These are phyloP conservation scores for Begonia masoniana DNA, from an alignment of 306 rosid genomes.

Conservation along the genomic window DNA sequence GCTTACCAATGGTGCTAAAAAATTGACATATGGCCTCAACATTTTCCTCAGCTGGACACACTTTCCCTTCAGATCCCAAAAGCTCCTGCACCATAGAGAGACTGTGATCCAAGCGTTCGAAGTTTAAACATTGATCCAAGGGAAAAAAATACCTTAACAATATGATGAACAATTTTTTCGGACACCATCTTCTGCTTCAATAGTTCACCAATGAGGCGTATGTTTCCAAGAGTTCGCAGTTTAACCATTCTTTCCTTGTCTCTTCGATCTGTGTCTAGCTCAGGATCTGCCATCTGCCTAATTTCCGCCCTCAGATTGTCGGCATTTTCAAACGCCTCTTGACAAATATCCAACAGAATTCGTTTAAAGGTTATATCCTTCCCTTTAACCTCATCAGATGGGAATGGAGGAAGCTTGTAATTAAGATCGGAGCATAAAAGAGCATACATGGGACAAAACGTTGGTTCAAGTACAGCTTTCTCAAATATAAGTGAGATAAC, in stretches of 20 bases:
- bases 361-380: slow-evolving; percentile 25
- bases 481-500: slow-evolving; percentile 28
- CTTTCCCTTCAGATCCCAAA: slow-evolving; percentile 20
- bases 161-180: slow-evolving; percentile 30
- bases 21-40: slow-evolving; percentile 53
- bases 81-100: slow-evolving; percentile 13
- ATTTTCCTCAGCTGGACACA: slow-evolving; percentile 31
- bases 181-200: slow-evolving; percentile 31
- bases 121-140: no score
- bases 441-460: slow-evolving; percentile 34
- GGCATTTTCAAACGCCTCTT: slow-evolving; percentile 32
- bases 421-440: slow-evolving; percentile 29
- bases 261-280: slow-evolving; percentile 24
- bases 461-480: slow-evolving; percentile 34
- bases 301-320: slow-evolving; percentile 22
- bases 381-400: slow-evolving; percentile 19
- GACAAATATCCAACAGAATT: slow-evolving; percentile 24
- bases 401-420: slow-evolving; percentile 24
- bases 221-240: slow-evolving; percentile 31
- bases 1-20: slow-evolving; percentile 80
- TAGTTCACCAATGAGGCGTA: slow-evolving; percentile 35
- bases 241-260: slow-evolving; percentile 29
- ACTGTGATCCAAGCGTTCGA: no score
- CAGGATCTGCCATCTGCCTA: slow-evolving; percentile 27
- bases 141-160: slow-evolving; percentile 21